Evolutionary conservation across 768 basidiomycete species (phyloP), one percentile per base, ranked within the genome.

Genomic region (Lentinula sp.): DNA sequence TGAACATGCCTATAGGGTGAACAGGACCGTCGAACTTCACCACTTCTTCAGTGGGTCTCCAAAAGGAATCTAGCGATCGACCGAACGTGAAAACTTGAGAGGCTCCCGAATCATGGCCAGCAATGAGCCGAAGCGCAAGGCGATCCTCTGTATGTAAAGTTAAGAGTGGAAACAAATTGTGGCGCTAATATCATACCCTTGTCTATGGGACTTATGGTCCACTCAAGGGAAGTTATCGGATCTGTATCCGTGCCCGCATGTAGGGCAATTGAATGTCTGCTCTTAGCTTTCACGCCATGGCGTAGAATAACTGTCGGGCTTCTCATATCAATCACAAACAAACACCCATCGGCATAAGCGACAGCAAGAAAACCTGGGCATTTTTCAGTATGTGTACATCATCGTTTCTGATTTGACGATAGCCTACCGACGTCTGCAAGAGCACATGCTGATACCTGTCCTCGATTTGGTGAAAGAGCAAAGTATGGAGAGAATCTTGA

Each of bases 311-410:
- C 74, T 12, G 79, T 79, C 0, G 92, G 91, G 1, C 84, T 88
- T 23, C 91, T 80, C 79, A 93, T 78, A 67, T 95, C 89, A 16
- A 94, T 69, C 36, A 94, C 74, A 37, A 81, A 73, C 20, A 95
- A 60, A 1, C 80, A 75, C 1, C 84, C 85, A 52, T 82, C 80
- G 5, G 71, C 68, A 69, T 88, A 92, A 3, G 87, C 85, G 2
- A 86, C 78, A 1, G 93, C 91, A 48, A 93, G 71, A 71, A 95
- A 93, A 4, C 91, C 92, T 93, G 62, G 48, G 6, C 10, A 36
- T 23, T 55, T 6, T 20, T 23, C 8, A 32, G 16, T 4, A 59
- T 8, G 16, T 18, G 41, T 32, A 18, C 28, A 45, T 6, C 32
- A 16, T 23, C 20, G 36, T 10, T 20, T 33, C 35, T 37, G 63